Base-by-base conservation (phyloP, 2,329 filamentous ascomycete species). In the Penicillium sp. region DNA sequence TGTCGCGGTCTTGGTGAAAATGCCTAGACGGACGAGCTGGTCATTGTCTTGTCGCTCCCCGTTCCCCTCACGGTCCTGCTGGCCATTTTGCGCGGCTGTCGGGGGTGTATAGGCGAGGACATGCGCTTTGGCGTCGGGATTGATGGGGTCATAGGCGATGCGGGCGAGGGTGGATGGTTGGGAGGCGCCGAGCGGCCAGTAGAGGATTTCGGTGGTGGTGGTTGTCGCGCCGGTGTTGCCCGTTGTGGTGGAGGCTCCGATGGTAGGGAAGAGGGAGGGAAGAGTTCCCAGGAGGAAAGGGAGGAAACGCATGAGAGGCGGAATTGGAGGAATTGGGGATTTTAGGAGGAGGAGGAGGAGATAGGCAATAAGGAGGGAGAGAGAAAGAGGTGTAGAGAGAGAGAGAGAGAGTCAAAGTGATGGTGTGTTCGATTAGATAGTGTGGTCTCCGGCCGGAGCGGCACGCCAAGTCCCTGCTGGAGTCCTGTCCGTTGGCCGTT, bases 21-120 rank as follows among this genome's bases (percentile, higher is more conserved):
- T 73, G 50, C 77, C 78, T 5, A 81, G 68, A 35, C 77, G 74
- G 39, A 79, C 66, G 46, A 75, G 68, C 56, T 47, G 36, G 41
- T 57, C 41, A 49, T 53, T 32, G 46, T 18, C 18, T 18, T 2
- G 18, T 18, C 18, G 18, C 18, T 18, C 18, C 29, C 29, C 29
- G 3, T 32, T 32, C 29, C 29, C 29, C 8, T 8, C 29, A 11
- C 51, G 6, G 2, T 18, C 18, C 18, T 3, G 18, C 18, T 18
- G 18, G 18, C 3, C 18, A 18, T 18, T 18, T 3, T 3, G 18
- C 18, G 18, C 18, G 18, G 18, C 18, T 18, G 18, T 18, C 18
- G 71, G 69, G 29, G 69, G 67, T 4, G 66, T 63, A 56, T 71
- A 74, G 13, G 69, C 67, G 9, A 66, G 50, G 9, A 74, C 55